Conservation (phyloP, 352 stramenopile species). For the Pythium chondricola region DNA sequence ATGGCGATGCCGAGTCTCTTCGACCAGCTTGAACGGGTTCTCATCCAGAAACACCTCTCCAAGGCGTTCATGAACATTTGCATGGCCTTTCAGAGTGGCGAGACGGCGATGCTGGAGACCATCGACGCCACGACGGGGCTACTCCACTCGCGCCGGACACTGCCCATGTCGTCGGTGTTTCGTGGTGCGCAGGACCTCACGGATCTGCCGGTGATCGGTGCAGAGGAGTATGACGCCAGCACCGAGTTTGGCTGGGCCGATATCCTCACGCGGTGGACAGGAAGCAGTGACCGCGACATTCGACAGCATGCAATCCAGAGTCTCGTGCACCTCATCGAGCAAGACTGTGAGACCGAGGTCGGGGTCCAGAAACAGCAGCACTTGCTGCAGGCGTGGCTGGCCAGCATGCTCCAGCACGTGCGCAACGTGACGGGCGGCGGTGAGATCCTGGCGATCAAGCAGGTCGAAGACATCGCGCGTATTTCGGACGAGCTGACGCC, state of each 20-base stretch:
- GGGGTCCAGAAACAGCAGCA: conserved; percentile 37
- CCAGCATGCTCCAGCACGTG: conserved; percentile 69
- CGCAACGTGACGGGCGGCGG: conserved; percentile 43
- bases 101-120: conserved; percentile 34
- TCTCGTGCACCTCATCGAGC: conserved; percentile 55
- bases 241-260: conserved; percentile 80
- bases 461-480: conserved; percentile 72
- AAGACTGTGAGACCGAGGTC: conserved; percentile 14
- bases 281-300: conserved; percentile 44
- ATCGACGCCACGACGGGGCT: conserved; percentile 30
- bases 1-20: conserved; percentile 3
- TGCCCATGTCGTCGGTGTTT: conserved; percentile 72
- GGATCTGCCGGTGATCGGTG: conserved; percentile 61
- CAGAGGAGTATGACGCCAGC: conserved; percentile 68
- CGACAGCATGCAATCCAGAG: conserved; percentile 59
- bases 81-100: conserved; percentile 44
- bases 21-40: conserved; percentile 12
- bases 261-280: conserved; percentile 68
- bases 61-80: conserved; percentile 55
- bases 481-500: conserved; percentile 71
- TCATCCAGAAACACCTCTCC: conserved; percentile 29
- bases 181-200: conserved; percentile 42
- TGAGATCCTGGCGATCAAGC: conserved; percentile 64
- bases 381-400: conserved; percentile 75
- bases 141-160: conserved; percentile 48